A percentile compares a stretch with the other conserved stretches of the same genome.
These are phyloP conservation scores for Glebionis coronaria DNA, from an alignment of 129 eudicot species.

Conservation along the genomic window DNA sequence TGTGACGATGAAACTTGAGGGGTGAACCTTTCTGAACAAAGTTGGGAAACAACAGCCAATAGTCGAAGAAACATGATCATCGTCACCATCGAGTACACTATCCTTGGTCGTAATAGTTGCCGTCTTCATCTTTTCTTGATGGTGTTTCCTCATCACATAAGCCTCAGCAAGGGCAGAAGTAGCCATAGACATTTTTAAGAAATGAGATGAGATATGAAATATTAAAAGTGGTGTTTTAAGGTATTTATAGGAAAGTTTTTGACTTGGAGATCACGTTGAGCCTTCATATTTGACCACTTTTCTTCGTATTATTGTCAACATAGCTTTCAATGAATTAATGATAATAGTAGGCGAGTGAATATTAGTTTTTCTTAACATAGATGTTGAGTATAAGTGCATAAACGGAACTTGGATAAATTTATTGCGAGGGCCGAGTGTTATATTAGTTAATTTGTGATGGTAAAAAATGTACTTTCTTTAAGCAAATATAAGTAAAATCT, in stretches of 20 bases:
- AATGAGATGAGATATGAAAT: not conserved
- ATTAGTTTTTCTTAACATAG: no score
- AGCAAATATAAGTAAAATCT: no score
- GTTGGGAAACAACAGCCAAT: constrained; percentile 29
- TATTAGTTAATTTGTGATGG: no score
- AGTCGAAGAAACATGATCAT: not conserved
- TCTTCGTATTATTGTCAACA: no score
- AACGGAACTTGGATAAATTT: no score
- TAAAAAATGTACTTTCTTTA: no score
- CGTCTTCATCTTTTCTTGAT: constrained; percentile 34
- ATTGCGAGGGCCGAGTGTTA: no score
- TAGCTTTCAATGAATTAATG: no score
- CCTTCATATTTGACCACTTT: no score
- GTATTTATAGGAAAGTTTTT: constrained; percentile 8
- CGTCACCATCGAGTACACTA: not conserved
- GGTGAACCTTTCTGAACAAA: constrained; percentile 39
- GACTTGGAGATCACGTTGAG: constrained; percentile 13
- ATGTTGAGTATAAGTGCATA: no score
- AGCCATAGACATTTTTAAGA: constrained; percentile 22
- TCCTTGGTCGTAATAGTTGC: not conserved
- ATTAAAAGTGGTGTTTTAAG: not conserved
- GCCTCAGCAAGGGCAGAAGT: constrained; percentile 38
- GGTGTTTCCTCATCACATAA: constrained; percentile 33
- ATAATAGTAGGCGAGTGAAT: no score
- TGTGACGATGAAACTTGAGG: not conserved